Conservation (phyloP, 371 early-diverging fungal species). For the Entomophthora muscae region DNA sequence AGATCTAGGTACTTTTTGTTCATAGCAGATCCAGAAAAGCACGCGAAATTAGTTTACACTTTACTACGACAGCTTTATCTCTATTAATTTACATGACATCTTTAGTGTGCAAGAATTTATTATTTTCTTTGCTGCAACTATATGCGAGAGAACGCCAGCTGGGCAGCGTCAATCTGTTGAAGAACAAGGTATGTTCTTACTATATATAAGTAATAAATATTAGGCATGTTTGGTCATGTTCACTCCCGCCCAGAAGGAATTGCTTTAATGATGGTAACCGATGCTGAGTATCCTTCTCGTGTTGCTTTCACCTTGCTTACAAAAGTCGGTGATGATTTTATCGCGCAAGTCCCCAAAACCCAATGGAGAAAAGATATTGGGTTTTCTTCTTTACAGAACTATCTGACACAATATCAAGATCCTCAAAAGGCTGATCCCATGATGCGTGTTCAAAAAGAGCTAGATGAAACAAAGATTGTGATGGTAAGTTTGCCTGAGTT, state of each 20-base stretch:
- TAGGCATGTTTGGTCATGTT: constrained; percentile 71
- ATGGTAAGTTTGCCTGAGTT: too few species aligned
- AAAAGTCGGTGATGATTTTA: constrained; percentile 78
- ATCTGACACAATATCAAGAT: constrained; percentile 72
- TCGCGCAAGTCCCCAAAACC: constrained; percentile 33
- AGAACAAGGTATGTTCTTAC: constrained; percentile 44
- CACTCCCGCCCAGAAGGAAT: constrained; percentile 56
- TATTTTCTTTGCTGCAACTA: constrained; percentile 65
- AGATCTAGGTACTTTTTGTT: constrained; percentile 41
- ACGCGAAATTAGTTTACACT: not conserved
- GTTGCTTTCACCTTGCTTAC: constrained; percentile 75
- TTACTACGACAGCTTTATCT: not conserved
- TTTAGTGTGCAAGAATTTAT: constrained; percentile 85
- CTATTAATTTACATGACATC: too few species aligned
- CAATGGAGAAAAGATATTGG: constrained; percentile 27
- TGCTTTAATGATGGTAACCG: constrained; percentile 61
- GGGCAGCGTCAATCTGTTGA: constrained; percentile 78
- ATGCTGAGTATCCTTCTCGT: constrained; percentile 82
- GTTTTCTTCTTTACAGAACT: constrained; percentile 58
- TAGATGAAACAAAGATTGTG: constrained; percentile 95
- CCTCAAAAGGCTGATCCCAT: constrained; percentile 88
- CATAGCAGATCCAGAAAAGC: not conserved
- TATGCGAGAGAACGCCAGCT: constrained; percentile 66
- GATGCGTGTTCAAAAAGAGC: constrained; percentile 88
- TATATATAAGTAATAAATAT: too few species aligned